These are phyloP conservation scores for Aspergillus pseudoglaucus DNA, from an alignment of 2,329 filamentous ascomycete species.

Conservation along the genomic window DNA sequence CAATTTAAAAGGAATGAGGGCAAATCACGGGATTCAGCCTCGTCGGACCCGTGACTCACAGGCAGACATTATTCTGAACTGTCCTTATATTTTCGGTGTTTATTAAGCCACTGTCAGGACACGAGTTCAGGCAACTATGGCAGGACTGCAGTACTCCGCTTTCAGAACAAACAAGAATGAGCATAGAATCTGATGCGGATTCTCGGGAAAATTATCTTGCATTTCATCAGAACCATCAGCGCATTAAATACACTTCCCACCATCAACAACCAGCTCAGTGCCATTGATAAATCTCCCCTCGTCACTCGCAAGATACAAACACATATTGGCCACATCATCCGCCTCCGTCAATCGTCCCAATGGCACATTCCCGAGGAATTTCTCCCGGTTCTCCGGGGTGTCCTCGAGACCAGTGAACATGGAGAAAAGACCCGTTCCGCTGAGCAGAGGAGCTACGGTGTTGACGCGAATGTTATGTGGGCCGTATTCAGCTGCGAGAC, in stretches of 20 bases:
- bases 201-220: too few relatives aligned
- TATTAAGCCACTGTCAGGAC: background rate
- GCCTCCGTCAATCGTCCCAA: constrained; percentile 38
- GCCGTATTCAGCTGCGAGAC: constrained; percentile 67
- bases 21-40: too few relatives aligned
- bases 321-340: constrained; percentile 64
- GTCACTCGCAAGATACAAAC: constrained; percentile 63
- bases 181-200: too few relatives aligned
- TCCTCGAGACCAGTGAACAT: constrained; percentile 37
- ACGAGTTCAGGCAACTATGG: background rate
- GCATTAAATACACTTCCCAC: constrained; percentile 39
- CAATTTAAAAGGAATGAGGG: background rate
- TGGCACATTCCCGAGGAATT: constrained; percentile 40
- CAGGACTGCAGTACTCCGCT: too few relatives aligned
- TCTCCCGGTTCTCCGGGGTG: constrained; percentile 39
- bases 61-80: too few relatives aligned
- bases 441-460: constrained; percentile 51
- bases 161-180: too few relatives aligned
- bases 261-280: constrained; percentile 61
- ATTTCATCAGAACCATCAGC: too few relatives aligned
- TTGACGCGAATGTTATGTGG: constrained; percentile 48
- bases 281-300: constrained; percentile 68
- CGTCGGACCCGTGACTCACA: too few relatives aligned
- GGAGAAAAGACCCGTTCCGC: constrained; percentile 57
- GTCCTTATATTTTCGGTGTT: background rate